Conservation (phyloP, 2,329 filamentous ascomycete species). For the Colletotrichum nymphaeae region DNA sequence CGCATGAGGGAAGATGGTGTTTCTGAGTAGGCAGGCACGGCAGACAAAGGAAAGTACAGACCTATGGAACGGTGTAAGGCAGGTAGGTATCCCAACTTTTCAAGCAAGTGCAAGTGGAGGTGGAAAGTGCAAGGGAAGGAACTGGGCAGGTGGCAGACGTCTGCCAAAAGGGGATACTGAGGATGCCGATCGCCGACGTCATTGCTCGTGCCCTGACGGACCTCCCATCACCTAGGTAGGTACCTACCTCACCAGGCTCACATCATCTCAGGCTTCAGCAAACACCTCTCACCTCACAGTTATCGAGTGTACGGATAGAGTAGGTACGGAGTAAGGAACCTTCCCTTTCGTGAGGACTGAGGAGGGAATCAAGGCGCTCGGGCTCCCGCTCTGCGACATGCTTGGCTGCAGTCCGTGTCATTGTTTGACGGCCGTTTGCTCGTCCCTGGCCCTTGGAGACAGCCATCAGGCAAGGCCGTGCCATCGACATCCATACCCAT, state of each 20-base stretch:
- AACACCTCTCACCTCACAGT: not conserved
- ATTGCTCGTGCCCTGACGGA: not conserved
- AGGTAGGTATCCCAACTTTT: too few species aligned
- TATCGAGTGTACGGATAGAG: too few species aligned
- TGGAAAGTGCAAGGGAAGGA: not conserved
- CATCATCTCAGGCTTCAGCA: not conserved
- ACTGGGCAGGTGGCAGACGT: not conserved
- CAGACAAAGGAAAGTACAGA: too few species aligned
- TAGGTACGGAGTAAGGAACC: too few species aligned
- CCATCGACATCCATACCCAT: not conserved
- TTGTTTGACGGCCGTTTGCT: constrained; percentile 30
- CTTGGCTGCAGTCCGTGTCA: constrained; percentile 18
- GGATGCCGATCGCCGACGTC: constrained; percentile 28
- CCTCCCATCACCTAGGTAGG: not conserved
- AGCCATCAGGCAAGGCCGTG: constrained; percentile 7
- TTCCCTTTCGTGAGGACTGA: too few species aligned
- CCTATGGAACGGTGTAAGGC: too few species aligned
- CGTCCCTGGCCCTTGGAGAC: constrained; percentile 7
- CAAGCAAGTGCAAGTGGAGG: not conserved
- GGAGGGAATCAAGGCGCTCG: not conserved
- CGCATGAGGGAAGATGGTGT: too few species aligned
- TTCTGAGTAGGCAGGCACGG: too few species aligned
- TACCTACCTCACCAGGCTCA: too few species aligned
- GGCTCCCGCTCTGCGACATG: constrained; percentile 23
- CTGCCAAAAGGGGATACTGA: not conserved